A percentile compares a stretch with the other conserved stretches of the same genome.
Conservation (phyloP, 306 rosid species). For the Lablab purpureus region DNA sequence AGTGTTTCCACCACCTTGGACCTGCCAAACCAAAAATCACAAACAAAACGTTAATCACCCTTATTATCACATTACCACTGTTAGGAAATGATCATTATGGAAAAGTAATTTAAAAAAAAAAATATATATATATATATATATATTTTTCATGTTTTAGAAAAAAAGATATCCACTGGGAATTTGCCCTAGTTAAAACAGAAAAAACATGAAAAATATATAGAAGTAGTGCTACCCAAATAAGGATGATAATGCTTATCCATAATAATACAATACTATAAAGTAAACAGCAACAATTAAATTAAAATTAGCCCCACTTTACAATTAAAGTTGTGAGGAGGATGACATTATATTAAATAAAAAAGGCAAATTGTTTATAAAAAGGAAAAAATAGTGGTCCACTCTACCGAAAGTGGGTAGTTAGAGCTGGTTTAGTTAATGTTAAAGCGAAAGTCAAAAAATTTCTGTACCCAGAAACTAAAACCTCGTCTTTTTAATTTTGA, state of each 20-base stretch:
- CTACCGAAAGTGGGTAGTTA: background rate
- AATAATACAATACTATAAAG: background rate
- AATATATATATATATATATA: too few relatives aligned
- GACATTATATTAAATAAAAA: background rate
- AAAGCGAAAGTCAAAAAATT: slow-evolving; percentile 7
- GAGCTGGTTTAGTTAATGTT: background rate
- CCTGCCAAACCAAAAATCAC: slow-evolving; percentile 55
- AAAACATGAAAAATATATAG: background rate
- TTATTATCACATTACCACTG: background rate
- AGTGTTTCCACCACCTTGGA: slow-evolving; percentile 90
- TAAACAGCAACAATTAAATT: background rate
- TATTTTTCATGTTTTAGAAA: background rate
- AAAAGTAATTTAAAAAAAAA: background rate
- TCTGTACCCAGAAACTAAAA: background rate
- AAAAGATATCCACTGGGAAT: background rate
- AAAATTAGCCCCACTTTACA: background rate
- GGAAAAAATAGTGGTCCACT: background rate
- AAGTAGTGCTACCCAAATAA: background rate
- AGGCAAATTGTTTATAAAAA: background rate
- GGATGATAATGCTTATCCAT: background rate
- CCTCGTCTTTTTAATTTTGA: background rate
- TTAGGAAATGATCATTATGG: background rate
- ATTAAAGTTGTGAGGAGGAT: background rate
- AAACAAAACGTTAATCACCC: slow-evolving; percentile 41
- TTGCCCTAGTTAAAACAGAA: background rate